Percentiles rank a stretch among this genome's conserved stretches.
These are phyloP conservation scores for Rhynchosporium agropyri DNA, from an alignment of 2,329 filamentous ascomycete species.

Conservation along the genomic window DNA sequence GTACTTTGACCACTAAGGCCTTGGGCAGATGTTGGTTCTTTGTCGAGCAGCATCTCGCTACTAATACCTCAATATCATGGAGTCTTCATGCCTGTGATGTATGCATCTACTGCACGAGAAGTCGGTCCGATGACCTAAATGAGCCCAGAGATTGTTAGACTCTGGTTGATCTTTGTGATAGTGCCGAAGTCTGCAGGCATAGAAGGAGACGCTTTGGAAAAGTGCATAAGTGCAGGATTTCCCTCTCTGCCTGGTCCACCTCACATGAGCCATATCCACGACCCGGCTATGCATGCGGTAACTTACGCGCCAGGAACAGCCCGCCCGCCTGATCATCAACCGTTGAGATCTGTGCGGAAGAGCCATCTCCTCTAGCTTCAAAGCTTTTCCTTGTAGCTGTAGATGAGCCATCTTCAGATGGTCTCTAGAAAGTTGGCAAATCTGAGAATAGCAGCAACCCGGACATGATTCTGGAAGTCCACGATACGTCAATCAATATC, in stretches of 20 bases:
- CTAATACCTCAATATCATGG: constrained; percentile 19
- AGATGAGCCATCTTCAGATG: not conserved
- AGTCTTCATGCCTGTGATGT: constrained; percentile 18
- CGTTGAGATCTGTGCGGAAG: constrained; percentile 24
- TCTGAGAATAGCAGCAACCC: too few species aligned
- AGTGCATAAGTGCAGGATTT: constrained; percentile 13
- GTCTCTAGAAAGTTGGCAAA: too few species aligned
- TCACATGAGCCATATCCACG: not conserved
- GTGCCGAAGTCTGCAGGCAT: constrained; percentile 6
- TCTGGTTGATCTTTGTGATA: constrained; percentile 4
- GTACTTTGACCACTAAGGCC: constrained; percentile 5
- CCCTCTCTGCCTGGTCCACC: constrained; percentile 10
- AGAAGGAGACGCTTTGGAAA: not conserved
- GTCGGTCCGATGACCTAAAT: constrained; percentile 25
- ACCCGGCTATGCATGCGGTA: constrained; percentile 24
- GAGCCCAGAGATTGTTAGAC: constrained; percentile 3
- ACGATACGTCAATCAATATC: not conserved
- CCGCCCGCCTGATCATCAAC: constrained; percentile 12
- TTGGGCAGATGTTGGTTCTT: constrained; percentile 17
- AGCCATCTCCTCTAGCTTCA: constrained; percentile 16
- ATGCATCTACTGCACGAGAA: constrained; percentile 21
- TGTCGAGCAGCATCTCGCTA: constrained; percentile 17
- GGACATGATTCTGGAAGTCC: not conserved
- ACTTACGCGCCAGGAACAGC: constrained; percentile 27
- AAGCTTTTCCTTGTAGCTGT: constrained; percentile 1